Base-by-base conservation (phyloP, 129 eudicot genomes). In the Chrysanthemum lavandulifolium region DNA sequence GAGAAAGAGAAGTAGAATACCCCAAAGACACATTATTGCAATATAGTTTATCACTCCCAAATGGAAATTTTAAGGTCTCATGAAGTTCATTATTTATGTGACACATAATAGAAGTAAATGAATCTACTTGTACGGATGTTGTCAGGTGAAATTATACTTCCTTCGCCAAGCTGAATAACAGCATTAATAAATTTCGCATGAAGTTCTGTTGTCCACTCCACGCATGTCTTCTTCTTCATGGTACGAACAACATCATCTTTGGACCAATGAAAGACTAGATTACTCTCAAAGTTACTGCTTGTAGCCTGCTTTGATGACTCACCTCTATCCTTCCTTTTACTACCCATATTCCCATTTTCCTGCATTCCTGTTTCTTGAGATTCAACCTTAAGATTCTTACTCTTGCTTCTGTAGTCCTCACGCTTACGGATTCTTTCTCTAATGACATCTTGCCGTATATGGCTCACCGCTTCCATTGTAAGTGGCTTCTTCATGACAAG, bases 171-270 rank as follows among this genome's bases (percentile, higher is more conserved):
- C 15, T 61, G 64, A 66, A 14, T 49, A 53, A 82, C 79, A 54
- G 82, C 86, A 27, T 65, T 72, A 25, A 82, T 72, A 36, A 85
- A 85, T 40, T 76, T 82, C 47, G 40, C 56, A 57, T 85, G 89
- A 50, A 85, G 89, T 65, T 78, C 89, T 56, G 43, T 45, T 5
- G 89, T 85, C 89, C 89, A 85, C 53, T 75, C 75, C 8, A 75
- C 51, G 25, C 84, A 73, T 68, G 52, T 50, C 76, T 72, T 76
- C 64, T 62, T 80, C 61, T 73, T 73, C 56, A 66, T 57, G 31
- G 61, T 21, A 23, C n/a, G 16, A 19, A n/a, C 61, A 13, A 4
- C 67, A 0, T 21, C 47, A 13, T 75, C 67, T 18, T 63, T 36
- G 4, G 33, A 55, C 11, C 16, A 15, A 49, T 29, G 31, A 40